Evolutionary conservation across 495 filamentous ascomycete species (phyloP).

Genomic region (Massariosphaeria phaeospora): DNA sequence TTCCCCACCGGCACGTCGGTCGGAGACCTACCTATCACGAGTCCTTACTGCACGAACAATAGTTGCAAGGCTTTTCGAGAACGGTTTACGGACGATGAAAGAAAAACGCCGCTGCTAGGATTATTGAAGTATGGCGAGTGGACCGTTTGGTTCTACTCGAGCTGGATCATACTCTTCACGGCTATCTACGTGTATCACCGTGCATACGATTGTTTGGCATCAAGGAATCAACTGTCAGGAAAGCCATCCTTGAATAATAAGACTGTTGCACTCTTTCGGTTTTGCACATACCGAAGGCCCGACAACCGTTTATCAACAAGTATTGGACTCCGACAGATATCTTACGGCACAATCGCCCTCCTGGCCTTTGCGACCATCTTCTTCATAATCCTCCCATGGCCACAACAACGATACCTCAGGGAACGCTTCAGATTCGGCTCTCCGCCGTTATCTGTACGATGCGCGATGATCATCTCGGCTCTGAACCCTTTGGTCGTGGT

Average conservation of each 20-base stretch:
- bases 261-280: background rate
- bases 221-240: background rate
- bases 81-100: slow-evolving; percentile 6
- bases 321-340: slow-evolving; percentile 6
- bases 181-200: slow-evolving; percentile 3
- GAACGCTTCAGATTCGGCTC: slow-evolving; percentile 12
- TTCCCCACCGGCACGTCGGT: background rate
- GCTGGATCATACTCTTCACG: slow-evolving; percentile 17
- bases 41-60: slow-evolving; percentile 3
- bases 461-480: slow-evolving; percentile 16
- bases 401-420: slow-evolving; percentile 10
- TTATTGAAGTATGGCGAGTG: slow-evolving; percentile 13
- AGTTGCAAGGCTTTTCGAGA: slow-evolving; percentile 5
- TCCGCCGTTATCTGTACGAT: slow-evolving; percentile 11
- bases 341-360: slow-evolving; percentile 1
- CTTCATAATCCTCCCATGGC: slow-evolving; percentile 16
- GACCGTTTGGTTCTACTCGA: slow-evolving; percentile 15
- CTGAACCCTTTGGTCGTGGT: slow-evolving; percentile 12
- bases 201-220: background rate
- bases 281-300: slow-evolving; percentile 1
- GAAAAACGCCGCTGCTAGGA: background rate
- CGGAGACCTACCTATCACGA: slow-evolving; percentile 10
- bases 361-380: slow-evolving; percentile 14
- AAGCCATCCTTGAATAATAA: slow-evolving; percentile 1
- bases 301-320: background rate